A percentile compares a stretch with the other conserved stretches of the same genome.
phyloP scores from a whole-genome alignment of 106 monocot genomes.

The Allium fistulosum region DNA sequence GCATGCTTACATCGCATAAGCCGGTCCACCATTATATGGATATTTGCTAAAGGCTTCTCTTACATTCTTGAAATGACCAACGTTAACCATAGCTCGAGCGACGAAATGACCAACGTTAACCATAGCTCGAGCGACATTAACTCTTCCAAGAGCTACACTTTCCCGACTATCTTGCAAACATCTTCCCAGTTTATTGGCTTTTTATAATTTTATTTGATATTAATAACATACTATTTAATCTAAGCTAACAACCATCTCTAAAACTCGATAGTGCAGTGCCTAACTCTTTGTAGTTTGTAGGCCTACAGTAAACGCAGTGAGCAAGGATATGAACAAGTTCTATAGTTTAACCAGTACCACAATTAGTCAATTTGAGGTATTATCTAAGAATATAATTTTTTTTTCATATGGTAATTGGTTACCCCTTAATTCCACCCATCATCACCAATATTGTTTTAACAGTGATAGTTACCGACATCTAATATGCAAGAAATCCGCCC shows the following conservation, averaged over 20 bases:
- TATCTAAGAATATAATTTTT: no score
- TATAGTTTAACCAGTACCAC: no score
- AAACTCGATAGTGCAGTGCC: slow-evolving; percentile 48
- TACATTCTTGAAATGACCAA: slow-evolving; percentile 72
- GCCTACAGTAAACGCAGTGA: slow-evolving; percentile 77
- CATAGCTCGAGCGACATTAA: no score
- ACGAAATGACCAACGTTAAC: no score
- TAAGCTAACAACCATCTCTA: slow-evolving; percentile 71
- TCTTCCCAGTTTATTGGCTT: slow-evolving; percentile 84
- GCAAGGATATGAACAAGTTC: slow-evolving; percentile 88
- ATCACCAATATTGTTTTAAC: no score
- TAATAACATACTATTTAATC: slow-evolving; percentile 72
- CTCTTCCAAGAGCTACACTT: slow-evolving; percentile 88
- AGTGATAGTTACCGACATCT: no score
- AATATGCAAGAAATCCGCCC: no score
- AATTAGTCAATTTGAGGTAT: no score
- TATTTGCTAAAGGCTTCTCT: slow-evolving; percentile 85
- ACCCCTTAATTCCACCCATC: no score
- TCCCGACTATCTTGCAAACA: slow-evolving; percentile 69
- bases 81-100: slow-evolving; percentile 94
- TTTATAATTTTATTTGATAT: slow-evolving; percentile 63
- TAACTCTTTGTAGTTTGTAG: slow-evolving; percentile 50
- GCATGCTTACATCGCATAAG: slow-evolving; percentile 89
- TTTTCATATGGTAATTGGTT: no score
- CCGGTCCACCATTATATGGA: slow-evolving; percentile 84